phyloP scores from a whole-genome alignment of 371 early-diverging fungal genomes.

The Gilbertella persicaria region DNA sequence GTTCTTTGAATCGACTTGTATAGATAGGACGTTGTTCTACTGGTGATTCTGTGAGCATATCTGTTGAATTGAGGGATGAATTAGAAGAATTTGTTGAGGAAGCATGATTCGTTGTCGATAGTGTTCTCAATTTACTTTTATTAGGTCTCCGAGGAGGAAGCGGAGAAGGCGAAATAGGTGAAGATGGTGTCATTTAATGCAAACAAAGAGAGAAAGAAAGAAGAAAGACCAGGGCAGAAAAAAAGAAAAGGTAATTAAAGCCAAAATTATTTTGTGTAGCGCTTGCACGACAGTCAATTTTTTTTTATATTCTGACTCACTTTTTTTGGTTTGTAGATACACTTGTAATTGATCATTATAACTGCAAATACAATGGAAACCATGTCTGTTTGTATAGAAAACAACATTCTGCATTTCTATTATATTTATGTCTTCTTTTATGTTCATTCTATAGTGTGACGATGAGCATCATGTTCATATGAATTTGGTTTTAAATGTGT shows the following conservation, averaged over 20 bases:
- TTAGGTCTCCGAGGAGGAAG: constrained; percentile 23
- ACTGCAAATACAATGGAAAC: too few relatives aligned
- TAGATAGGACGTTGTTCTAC: constrained; percentile 7
- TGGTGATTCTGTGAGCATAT: not conserved
- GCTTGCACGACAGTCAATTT: constrained; percentile 8
- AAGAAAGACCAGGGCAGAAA: not conserved
- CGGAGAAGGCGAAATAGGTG: constrained; percentile 1
- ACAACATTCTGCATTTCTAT: too few relatives aligned
- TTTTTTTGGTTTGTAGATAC: too few relatives aligned
- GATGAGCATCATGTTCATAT: too few relatives aligned
- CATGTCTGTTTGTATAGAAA: too few relatives aligned
- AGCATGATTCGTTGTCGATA: constrained; percentile 2
- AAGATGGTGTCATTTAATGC: not conserved
- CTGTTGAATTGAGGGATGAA: not conserved
- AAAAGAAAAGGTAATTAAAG: not conserved
- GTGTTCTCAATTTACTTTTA: constrained; percentile 38
- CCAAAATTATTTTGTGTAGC: constrained; percentile 13
- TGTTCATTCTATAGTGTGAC: too few relatives aligned
- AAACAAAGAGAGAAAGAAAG: constrained; percentile 2
- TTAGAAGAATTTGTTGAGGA: not conserved
- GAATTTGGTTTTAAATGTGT: too few relatives aligned
- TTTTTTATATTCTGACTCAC: not conserved
- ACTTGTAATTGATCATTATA: too few relatives aligned
- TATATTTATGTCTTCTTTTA: too few relatives aligned
- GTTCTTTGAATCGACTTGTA: constrained; percentile 34